phyloP scores from a whole-genome alignment of 2,329 filamentous ascomycete genomes.

The Aspergillus transmontanensis region DNA sequence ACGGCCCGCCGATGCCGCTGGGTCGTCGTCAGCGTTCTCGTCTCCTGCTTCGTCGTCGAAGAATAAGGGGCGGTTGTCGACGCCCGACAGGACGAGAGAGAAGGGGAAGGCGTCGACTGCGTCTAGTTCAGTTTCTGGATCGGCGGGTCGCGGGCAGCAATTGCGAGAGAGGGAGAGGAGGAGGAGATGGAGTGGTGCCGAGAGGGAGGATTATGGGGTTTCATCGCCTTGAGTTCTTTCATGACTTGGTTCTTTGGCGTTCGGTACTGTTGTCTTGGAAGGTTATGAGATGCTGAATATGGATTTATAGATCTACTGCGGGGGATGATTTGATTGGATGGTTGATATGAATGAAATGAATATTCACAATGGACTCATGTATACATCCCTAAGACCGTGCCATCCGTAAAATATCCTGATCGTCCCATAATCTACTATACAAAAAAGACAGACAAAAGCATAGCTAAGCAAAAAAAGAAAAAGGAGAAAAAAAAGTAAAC shows the following conservation, averaged over 20 bases:
- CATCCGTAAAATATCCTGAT: slow-evolving; percentile 9
- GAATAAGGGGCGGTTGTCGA: slow-evolving; percentile 14
- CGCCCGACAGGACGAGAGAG: slow-evolving; percentile 15
- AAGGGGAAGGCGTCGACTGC: not conserved
- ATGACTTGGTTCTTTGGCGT: not conserved
- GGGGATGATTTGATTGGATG: not conserved
- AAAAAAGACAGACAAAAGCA: slow-evolving; percentile 8
- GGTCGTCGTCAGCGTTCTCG: slow-evolving; percentile 5
- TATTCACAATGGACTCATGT: slow-evolving; percentile 8
- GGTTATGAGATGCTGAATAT: not conserved
- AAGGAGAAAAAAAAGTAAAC: not conserved
- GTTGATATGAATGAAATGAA: not conserved
- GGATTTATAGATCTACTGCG: not conserved
- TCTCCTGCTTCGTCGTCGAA: slow-evolving; percentile 14
- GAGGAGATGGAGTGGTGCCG: slow-evolving; percentile 24
- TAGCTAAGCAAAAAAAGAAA: slow-evolving; percentile 3
- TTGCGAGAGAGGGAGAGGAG: slow-evolving; percentile 23
- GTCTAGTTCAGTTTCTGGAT: not conserved
- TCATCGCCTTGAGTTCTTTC: slow-evolving; percentile 8
- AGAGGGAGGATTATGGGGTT: slow-evolving; percentile 17
- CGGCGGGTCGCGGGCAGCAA: slow-evolving; percentile 14
- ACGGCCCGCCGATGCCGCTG: slow-evolving; percentile 6
- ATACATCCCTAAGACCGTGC: slow-evolving; percentile 7
- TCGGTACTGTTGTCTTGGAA: not conserved
- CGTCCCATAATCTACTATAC: slow-evolving; percentile 10